Evolutionary conservation across 176 grass and related monocot species (phyloP), one percentile per base, ranked within the genome.

Genomic region (Poa annua): DNA sequence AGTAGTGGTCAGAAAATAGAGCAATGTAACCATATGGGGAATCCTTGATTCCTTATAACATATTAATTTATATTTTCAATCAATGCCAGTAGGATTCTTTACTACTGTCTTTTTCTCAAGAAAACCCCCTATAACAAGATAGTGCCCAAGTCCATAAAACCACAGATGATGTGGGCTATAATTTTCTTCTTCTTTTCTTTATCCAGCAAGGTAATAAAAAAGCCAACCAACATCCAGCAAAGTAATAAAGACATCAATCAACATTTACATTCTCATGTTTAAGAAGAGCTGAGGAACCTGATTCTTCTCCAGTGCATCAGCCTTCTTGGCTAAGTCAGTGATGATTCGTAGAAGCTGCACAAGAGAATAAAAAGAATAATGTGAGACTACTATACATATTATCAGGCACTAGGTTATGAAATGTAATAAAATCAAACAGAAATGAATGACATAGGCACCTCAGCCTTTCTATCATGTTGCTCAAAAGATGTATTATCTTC

Each of bases 231-330:
- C 11, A 80, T 80, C 41, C 34, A 80, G 66, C 11, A 80, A 83
- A 51, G 52, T 64, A 81, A 77, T 70, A 34, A 63, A 38, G 21
- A 53, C 32, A 24, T 6, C 71, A 54, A 71, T 20, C 72, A 81
- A 62, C 8, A 76, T 63, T 68, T 53, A 38, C 11, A 76, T 42
- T 53, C 34, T 17, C 25, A 9, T 86, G 74, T 56, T 76, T 7
- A 65, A 71, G 72, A 89, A 81, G 51, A 65, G 76, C 81, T 26
- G 11, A 25, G 6, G 36, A 66, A 98, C 92, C 92, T 91, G 92
- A 38, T 90, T 95, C 85, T 87, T 93, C 80, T 95, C 81, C 85
- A 98, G 76, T 85, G 77, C 83, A 74, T 68, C 84, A 76, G 90
- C 74, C 67, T 54, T 92, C 84, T 75, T 47, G 32, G 65, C 50